Evolutionary conservation across 2,329 filamentous ascomycete species (phyloP), one percentile per base, ranked within the genome.

Genomic region (Dactylellina parvicollis): DNA sequence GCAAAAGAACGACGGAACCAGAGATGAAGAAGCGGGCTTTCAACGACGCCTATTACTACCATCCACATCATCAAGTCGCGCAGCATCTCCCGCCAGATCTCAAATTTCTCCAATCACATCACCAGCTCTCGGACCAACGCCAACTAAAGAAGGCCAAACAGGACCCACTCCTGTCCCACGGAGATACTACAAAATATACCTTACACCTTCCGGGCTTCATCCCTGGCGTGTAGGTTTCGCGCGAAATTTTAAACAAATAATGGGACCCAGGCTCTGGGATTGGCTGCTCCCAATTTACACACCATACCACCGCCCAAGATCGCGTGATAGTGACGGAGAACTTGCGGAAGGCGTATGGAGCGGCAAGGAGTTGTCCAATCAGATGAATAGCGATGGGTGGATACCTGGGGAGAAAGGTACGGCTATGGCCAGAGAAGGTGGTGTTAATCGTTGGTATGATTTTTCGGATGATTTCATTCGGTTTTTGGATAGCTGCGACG

Each of bases 221-320:
- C 70, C 70, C 2, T 74, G 70, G 70, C 49, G 64, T 14, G 50
- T 74, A n/a, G 70, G 70, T 3, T 74, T 74, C 28, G 57, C 62
- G 22, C 49, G 57, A 4, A 69, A 74, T 52, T 74, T 74, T 34
- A 64, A 57, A 57, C 57, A 66, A 66, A 56, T 73, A 22, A 60
- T 73, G 69, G 69, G 69, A 0, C 69, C 69, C 0, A 73, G 62
- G 34, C 9, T 74, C 5, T 74, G 70, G 70, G 70, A 74, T 38
- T 69, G 70, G 64, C 18, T 67, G 34, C 36, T 74, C 14, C 70
- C 70, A 8, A 30, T 69, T 20, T 64, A 74, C 30, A 30, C 62
- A 26, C 70, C 70, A 2, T 74, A 62, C 49, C 64, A 56, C n/a
- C 61, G 34, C 12, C 70, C 70, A 9, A 59, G 40, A 30, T 69